These are phyloP conservation scores for Aspergillus clavatus DNA, from an alignment of 2,329 filamentous ascomycete genomes.

Conservation along the genomic window DNA sequence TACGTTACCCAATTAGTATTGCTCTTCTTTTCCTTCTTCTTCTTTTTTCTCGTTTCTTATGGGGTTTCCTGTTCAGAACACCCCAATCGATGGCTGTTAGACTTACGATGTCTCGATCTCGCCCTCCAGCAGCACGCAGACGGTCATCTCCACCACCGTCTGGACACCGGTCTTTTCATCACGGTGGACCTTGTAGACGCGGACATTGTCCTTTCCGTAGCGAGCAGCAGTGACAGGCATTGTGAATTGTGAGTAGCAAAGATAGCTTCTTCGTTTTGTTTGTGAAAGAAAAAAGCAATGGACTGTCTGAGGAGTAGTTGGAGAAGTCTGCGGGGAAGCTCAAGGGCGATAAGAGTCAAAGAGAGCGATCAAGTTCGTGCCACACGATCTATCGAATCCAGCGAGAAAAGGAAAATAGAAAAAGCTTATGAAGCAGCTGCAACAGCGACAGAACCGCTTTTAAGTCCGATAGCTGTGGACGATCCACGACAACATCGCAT, in stretches of 20 bases:
- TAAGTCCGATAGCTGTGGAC: constrained; percentile 8
- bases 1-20: constrained; percentile 2
- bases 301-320: not conserved
- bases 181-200: constrained; percentile 88
- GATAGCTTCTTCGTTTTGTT: constrained; percentile 28
- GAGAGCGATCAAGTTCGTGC: not conserved
- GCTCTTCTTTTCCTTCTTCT: not conserved
- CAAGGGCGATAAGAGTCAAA: not conserved
- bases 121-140: constrained; percentile 87
- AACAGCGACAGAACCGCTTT: constrained; percentile 6
- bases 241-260: no score
- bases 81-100: no score
- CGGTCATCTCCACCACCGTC: constrained; percentile 89
- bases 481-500: constrained; percentile 14
- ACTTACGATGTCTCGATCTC: constrained; percentile 77
- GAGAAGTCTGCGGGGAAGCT: not conserved
- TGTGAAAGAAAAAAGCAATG: not conserved
- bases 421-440: not conserved
- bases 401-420: not conserved
- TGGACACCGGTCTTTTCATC: constrained; percentile 73
- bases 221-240: constrained; percentile 42
- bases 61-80: no score
- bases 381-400: not conserved
- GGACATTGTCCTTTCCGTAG: constrained; percentile 84
- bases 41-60: not conserved